These are phyloP conservation scores for Arctostaphylos glauca DNA, from an alignment of 148 eudicot species.

Conservation along the genomic window DNA sequence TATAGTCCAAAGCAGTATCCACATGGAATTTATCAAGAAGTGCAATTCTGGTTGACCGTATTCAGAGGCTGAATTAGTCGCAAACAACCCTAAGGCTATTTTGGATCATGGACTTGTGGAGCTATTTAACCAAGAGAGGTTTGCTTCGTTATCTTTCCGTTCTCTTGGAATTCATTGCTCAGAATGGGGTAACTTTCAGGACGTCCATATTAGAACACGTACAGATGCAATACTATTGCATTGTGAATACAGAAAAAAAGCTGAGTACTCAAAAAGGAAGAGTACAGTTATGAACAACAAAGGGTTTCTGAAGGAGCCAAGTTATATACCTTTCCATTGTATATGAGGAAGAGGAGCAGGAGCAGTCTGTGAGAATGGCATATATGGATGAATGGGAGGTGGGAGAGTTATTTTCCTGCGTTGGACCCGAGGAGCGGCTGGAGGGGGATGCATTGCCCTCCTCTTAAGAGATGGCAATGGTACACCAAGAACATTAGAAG, in stretches of 20 bases:
- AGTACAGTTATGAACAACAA: not conserved
- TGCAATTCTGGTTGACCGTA: not conserved
- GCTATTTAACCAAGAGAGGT: not conserved
- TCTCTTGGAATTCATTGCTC: not conserved
- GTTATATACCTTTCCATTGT: conserved; percentile 35
- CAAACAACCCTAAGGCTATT: not conserved
- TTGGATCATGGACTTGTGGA: not conserved
- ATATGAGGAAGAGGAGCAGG: conserved; percentile 22
- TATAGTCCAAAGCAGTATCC: not conserved
- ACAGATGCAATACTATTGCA: not conserved
- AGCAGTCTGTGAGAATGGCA: not conserved
- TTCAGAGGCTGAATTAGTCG: not conserved
- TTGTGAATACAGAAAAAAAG: not conserved
- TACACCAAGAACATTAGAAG: not conserved
- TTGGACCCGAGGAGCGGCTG: conserved; percentile 24
- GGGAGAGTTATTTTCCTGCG: conserved; percentile 18
- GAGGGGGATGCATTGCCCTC: conserved; percentile 7
- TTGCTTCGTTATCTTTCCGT: not conserved
- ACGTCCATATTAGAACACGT: not conserved
- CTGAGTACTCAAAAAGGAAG: not conserved
- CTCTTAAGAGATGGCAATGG: conserved; percentile 15
- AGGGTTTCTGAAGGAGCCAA: not conserved
- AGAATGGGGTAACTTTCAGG: not conserved
- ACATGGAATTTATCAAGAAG: not conserved
- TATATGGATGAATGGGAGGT: conserved; percentile 11